Conservation (phyloP, 2,329 filamentous ascomycete genomes). For the Raffaelea albimanens region DNA sequence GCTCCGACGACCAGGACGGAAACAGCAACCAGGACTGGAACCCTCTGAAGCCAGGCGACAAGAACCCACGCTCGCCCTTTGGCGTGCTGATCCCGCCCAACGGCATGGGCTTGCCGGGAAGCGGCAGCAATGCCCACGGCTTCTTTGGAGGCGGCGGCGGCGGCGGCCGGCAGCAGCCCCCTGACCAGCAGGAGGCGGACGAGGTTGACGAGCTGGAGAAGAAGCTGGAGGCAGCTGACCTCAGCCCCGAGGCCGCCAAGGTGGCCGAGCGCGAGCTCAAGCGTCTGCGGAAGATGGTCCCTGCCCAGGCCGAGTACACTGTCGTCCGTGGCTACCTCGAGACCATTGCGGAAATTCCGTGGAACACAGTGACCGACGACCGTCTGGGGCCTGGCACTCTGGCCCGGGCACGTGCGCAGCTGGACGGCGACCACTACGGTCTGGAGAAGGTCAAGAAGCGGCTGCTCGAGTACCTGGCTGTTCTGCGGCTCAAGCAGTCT, state of each 20-base stretch:
- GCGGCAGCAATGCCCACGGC: constrained; percentile 20
- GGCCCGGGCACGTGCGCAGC: constrained; percentile 70
- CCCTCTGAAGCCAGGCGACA: constrained; percentile 18
- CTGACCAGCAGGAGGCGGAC: constrained; percentile 59
- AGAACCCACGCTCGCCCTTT: constrained; percentile 4
- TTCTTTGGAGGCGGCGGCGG: neutral
- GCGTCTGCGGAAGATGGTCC: constrained; percentile 87
- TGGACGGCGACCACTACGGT: constrained; percentile 94
- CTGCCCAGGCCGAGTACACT: constrained; percentile 90
- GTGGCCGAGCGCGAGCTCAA: constrained; percentile 85
- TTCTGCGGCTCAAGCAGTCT: constrained; percentile 89
- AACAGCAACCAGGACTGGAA: constrained; percentile 36
- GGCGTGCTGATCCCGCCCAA: constrained; percentile 11
- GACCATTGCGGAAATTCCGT: constrained; percentile 87
- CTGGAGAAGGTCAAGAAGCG: constrained; percentile 96
- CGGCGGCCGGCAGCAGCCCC: constrained; percentile 10
- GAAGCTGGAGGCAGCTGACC: constrained; percentile 69
- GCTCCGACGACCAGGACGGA: constrained; percentile 41
- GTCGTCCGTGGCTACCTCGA: constrained; percentile 91
- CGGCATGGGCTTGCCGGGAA: constrained; percentile 9
- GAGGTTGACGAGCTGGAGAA: constrained; percentile 89
- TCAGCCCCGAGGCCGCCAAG: constrained; percentile 78
- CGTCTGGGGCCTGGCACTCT: constrained; percentile 75
- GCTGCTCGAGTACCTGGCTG: constrained; percentile 87
- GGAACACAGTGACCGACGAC: constrained; percentile 77